Evolutionary conservation across 495 filamentous ascomycete species (phyloP).

Genomic region (Platismatia glauca): DNA sequence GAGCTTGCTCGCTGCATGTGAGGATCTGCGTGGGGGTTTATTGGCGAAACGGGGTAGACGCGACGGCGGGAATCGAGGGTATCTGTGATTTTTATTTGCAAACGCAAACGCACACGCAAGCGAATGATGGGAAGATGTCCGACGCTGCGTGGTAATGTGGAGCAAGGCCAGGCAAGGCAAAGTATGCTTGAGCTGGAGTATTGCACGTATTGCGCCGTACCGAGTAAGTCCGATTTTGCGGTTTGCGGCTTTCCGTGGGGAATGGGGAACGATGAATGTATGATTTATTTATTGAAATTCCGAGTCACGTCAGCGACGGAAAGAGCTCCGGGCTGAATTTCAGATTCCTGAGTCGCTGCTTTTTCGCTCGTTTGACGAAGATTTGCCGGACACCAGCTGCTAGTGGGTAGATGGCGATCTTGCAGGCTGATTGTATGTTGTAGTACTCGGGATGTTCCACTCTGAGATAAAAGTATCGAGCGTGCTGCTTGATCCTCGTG

Average conservation of each 20-base stretch:
- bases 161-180: neutral
- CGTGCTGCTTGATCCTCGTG: neutral
- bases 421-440: slow-evolving; percentile 10
- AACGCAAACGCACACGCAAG: neutral
- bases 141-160: neutral
- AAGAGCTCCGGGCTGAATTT: neutral
- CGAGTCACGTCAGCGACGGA: slow-evolving; percentile 3
- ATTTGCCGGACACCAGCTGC: slow-evolving; percentile 6
- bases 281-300: neutral
- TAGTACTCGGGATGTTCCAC: neutral
- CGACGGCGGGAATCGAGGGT: slow-evolving; percentile 16
- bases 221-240: slow-evolving; percentile 2
- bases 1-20: slow-evolving; percentile 61
- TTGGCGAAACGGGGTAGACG: slow-evolving; percentile 12
- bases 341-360: neutral
- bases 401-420: slow-evolving; percentile 1
- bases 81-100: slow-evolving; percentile 9
- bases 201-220: neutral
- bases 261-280: too few species aligned
- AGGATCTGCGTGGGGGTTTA: slow-evolving; percentile 16
- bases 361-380: slow-evolving; percentile 5
- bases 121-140: neutral
- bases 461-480: neutral
- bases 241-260: neutral
- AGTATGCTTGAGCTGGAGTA: too few species aligned